phyloP scores from a whole-genome alignment of 768 basidiomycete genomes.

The Mrakia frigida region DNA sequence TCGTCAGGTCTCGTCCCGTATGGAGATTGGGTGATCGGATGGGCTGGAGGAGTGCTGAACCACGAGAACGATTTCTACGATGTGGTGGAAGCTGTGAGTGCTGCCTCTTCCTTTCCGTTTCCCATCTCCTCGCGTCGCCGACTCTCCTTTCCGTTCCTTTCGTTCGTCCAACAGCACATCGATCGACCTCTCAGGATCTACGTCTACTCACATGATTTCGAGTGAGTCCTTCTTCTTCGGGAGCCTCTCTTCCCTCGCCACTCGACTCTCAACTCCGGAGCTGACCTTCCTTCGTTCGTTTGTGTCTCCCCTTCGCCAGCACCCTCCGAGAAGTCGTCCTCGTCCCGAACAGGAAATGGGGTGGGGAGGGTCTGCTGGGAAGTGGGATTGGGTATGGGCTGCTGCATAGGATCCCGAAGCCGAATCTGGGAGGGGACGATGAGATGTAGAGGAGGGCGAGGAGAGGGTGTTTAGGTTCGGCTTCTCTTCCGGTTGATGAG shows the following conservation, averaged over 20 bases:
- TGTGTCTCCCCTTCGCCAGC: constrained; percentile 47
- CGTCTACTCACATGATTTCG: constrained; percentile 95
- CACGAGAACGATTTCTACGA: constrained; percentile 96
- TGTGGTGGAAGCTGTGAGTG: constrained; percentile 76
- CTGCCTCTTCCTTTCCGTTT: not conserved
- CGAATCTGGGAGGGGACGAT: constrained; percentile 2
- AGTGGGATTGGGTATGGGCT: constrained; percentile 96
- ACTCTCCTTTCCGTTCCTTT: not conserved
- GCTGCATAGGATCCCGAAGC: constrained; percentile 58
- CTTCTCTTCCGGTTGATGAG: too few species aligned
- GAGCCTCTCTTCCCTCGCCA: constrained; percentile 22
- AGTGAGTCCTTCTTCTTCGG: constrained; percentile 55
- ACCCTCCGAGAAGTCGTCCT: constrained; percentile 87
- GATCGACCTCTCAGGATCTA: constrained; percentile 91
- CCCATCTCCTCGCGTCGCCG: not conserved
- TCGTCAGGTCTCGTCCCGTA: constrained; percentile 80
- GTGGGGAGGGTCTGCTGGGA: constrained; percentile 88
- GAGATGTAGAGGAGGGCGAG: not conserved
- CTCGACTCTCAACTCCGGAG: constrained; percentile 22
- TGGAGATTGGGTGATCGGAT: constrained; percentile 72
- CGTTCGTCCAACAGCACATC: constrained; percentile 58
- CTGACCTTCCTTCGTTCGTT: constrained; percentile 22
- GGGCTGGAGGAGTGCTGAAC: constrained; percentile 86
- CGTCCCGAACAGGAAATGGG: constrained; percentile 95
- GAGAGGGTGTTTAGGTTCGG: too few species aligned